These are phyloP conservation scores for Colletotrichum zoysiae DNA, from an alignment of 2,329 filamentous ascomycete species.

Conservation along the genomic window DNA sequence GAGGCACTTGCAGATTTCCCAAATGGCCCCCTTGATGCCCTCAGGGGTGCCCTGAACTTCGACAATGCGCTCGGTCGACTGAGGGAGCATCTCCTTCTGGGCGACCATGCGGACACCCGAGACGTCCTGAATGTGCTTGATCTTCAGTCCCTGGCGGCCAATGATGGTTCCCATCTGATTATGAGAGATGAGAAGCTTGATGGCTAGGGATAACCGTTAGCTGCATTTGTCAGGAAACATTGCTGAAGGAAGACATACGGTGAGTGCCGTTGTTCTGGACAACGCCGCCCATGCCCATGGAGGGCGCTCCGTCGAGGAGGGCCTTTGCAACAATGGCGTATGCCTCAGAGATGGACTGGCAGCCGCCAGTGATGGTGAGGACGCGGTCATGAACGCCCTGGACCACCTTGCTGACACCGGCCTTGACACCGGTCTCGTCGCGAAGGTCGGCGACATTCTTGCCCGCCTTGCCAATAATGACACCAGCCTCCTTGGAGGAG, in stretches of 20 bases:
- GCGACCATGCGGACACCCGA: constrained; percentile 99
- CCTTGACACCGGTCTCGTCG: constrained; percentile 97
- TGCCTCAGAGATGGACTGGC: constrained; percentile 89
- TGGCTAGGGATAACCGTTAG: constrained; percentile 68
- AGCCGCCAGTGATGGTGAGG: constrained; percentile 90
- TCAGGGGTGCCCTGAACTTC: constrained; percentile 96
- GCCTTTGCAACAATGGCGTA: constrained; percentile 94
- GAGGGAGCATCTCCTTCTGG: constrained; percentile 99
- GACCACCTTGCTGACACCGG: constrained; percentile 98
- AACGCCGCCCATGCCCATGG: constrained; percentile 95
- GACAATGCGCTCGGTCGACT: constrained; percentile 97
- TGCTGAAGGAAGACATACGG: constrained; percentile 71
- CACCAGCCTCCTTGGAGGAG: constrained; percentile 97
- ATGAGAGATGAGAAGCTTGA: constrained; percentile 98
- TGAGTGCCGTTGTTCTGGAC: constrained; percentile 91
- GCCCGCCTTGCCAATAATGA: constrained; percentile 98
- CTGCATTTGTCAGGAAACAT: not conserved
- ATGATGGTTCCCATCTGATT: constrained; percentile 99
- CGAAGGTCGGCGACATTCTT: constrained; percentile 98
- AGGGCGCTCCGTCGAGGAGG: constrained; percentile 90
- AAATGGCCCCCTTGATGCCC: constrained; percentile 94
- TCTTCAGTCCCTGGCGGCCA: constrained; percentile 94
- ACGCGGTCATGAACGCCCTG: constrained; percentile 98
- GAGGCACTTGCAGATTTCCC: constrained; percentile 99
- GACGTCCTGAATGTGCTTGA: constrained; percentile 98